Evolutionary conservation across 768 basidiomycete species (phyloP).

Genomic region (Collybiopsis confluens): DNA sequence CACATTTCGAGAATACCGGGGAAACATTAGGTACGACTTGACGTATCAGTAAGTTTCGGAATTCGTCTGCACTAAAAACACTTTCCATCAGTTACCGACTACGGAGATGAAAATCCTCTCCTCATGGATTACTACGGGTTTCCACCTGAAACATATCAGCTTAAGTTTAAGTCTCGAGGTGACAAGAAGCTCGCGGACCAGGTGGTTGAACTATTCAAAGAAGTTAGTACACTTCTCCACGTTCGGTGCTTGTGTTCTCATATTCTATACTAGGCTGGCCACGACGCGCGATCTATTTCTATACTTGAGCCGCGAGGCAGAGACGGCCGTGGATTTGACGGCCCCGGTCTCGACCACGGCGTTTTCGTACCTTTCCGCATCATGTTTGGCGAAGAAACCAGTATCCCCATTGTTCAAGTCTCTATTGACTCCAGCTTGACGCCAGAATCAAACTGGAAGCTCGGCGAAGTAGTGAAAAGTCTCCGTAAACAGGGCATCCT

Average conservation of each 20-base stretch:
- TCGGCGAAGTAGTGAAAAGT: constrained; percentile 56
- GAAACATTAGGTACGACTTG: constrained; percentile 58
- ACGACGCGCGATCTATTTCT: constrained; percentile 44
- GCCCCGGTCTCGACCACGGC: constrained; percentile 73
- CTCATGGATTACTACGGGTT: constrained; percentile 77
- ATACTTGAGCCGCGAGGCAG: constrained; percentile 52
- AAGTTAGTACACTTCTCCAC: constrained; percentile 27
- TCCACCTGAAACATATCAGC: constrained; percentile 47
- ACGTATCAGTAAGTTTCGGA: too few species aligned
- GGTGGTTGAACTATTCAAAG: constrained; percentile 56
- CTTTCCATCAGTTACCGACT: constrained; percentile 59
- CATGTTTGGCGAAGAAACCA: constrained; percentile 71
- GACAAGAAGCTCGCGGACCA: constrained; percentile 52
- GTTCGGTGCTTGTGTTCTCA: neutral
- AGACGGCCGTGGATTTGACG: constrained; percentile 62
- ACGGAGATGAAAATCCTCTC: constrained; percentile 71
- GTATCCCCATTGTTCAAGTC: constrained; percentile 68
- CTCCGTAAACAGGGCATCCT: constrained; percentile 67
- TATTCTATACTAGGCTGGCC: constrained; percentile 40
- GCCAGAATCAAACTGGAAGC: constrained; percentile 58
- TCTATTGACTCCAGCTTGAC: constrained; percentile 59
- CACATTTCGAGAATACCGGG: constrained; percentile 71
- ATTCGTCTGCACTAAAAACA: neutral
- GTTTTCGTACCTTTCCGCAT: constrained; percentile 76
- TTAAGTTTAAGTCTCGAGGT: constrained; percentile 67